phyloP scores from a whole-genome alignment of 2,329 filamentous ascomycete genomes.

The Chaetomiaceae sp. region DNA sequence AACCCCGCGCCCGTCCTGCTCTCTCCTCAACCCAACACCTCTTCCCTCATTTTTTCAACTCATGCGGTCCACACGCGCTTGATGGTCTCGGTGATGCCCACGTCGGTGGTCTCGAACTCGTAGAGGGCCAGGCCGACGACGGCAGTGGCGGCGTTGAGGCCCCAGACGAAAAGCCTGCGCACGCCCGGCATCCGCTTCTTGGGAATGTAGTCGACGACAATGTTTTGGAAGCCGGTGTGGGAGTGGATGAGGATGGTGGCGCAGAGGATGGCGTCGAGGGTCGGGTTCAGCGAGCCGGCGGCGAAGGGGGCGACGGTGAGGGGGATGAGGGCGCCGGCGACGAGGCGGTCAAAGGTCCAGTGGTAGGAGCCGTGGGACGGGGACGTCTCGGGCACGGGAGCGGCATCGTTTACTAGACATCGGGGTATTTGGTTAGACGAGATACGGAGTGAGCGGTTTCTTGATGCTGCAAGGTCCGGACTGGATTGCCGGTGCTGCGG shows the following conservation, averaged over 20 bases:
- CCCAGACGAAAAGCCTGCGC: slow-evolving; percentile 67
- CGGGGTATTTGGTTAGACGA: slow-evolving; percentile 19
- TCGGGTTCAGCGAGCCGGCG: slow-evolving; percentile 82
- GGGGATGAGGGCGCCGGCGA: slow-evolving; percentile 78
- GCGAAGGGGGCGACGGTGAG: slow-evolving; percentile 89
- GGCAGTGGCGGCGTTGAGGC: slow-evolving; percentile 71
- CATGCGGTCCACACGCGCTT: slow-evolving; percentile 86
- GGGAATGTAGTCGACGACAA: slow-evolving; percentile 90
- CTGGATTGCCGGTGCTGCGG: background rate
- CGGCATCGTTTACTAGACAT: slow-evolving; percentile 77
- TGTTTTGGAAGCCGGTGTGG: slow-evolving; percentile 89
- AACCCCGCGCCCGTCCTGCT: slow-evolving; percentile 5
- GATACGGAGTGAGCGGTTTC: too few relatives aligned
- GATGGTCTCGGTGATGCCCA: slow-evolving; percentile 85
- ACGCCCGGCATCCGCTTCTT: slow-evolving; percentile 61
- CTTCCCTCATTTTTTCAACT: slow-evolving; percentile 6
- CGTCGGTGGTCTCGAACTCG: slow-evolving; percentile 98
- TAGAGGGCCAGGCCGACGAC: slow-evolving; percentile 85
- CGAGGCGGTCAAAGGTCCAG: slow-evolving; percentile 90
- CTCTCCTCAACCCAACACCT: background rate
- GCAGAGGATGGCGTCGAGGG: slow-evolving; percentile 81
- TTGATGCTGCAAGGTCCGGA: too few relatives aligned
- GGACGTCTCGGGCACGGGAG: slow-evolving; percentile 63
- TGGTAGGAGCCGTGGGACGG: slow-evolving; percentile 92
- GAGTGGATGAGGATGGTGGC: slow-evolving; percentile 82